Conservation (phyloP, 495 filamentous ascomycete genomes). For the Niebla homalea region DNA sequence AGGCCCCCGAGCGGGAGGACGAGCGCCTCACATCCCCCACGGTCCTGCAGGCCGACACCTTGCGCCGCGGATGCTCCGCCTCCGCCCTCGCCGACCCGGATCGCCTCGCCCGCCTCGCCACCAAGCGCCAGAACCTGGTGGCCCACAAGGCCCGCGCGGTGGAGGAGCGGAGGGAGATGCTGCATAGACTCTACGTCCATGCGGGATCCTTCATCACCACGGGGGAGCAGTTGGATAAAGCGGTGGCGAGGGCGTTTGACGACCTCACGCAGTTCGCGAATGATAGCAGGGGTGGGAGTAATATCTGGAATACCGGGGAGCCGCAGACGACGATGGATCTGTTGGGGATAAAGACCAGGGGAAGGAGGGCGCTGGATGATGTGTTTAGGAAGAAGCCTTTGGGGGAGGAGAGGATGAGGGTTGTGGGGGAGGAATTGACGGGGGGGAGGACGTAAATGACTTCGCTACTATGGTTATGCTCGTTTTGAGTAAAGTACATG, state of each 20-base stretch:
- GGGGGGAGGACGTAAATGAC: slow-evolving; percentile 46
- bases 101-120: slow-evolving; percentile 30
- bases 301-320: slow-evolving; percentile 44
- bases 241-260: slow-evolving; percentile 48
- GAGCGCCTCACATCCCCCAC: slow-evolving; percentile 47
- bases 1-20: slow-evolving; percentile 42
- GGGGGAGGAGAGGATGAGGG: slow-evolving; percentile 43
- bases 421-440: slow-evolving; percentile 53
- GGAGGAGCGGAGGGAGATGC: slow-evolving; percentile 28
- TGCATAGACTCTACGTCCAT: slow-evolving; percentile 54
- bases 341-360: slow-evolving; percentile 22
- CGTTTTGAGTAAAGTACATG: not conserved
- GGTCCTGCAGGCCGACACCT: slow-evolving; percentile 28
- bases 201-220: slow-evolving; percentile 52
- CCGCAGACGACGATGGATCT: slow-evolving; percentile 40
- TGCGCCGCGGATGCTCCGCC: slow-evolving; percentile 17
- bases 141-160: slow-evolving; percentile 26
- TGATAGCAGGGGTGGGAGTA: slow-evolving; percentile 31
- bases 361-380: slow-evolving; percentile 23
- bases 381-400: slow-evolving; percentile 23
- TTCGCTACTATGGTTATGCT: not conserved
- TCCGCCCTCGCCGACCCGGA: slow-evolving; percentile 35
- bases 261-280: slow-evolving; percentile 35
- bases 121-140: slow-evolving; percentile 29
- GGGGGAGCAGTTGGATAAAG: slow-evolving; percentile 44